Evolutionary conservation across 192 early-diverging fungal genomes (phyloP), one percentile per base, ranked within the genome.

Genomic region (Coemansia umbellata): DNA sequence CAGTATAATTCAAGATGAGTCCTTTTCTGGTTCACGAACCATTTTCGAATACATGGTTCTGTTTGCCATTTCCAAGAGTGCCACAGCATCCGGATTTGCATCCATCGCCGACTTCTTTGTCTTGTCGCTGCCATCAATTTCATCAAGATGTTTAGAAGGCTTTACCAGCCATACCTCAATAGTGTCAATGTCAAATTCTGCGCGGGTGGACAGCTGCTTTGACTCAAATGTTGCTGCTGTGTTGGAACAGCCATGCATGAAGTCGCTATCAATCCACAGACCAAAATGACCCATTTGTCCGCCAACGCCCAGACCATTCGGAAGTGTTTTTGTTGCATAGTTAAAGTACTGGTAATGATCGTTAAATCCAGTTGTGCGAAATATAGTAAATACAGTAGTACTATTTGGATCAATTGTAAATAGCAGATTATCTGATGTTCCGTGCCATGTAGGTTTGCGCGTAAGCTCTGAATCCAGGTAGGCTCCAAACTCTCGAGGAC

Each of bases 81-180:
- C 85, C 21, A 83, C 82, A 7, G 85, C 84, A 15, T 87, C 85
- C 0, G 85, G 72, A 26, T 85, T 79, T 3, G 78, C 50, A 24
- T 84, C 81, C 41, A 88, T 57, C 3, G 63, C 82, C 14, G 84
- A 86, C 26, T 65, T 68, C 43, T 81, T 74, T 13, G 27, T 10
- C 51, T 52, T 24, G 2, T 58, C 63, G 17, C 53, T 57, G 32
- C 59, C 39, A 19, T 23, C 5, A 31, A 61, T 75, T 17, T 74
- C 60, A 33, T 74, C 78, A 5, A 78, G 66, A 7, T 54, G 41
- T 15, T 83, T 81, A 7, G 59, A 48, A 8, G 62, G 53, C 55
- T 82, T 67, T 1, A 91, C 78, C 33, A 85, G 61, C 88, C 88
- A 91, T 3, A 80, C 88, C 77, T 91, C 88, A 22, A 88, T 69